Percentiles rank a stretch among this genome's conserved stretches.
These are phyloP conservation scores for Lindgomyces ingoldianus DNA, from an alignment of 495 filamentous ascomycete genomes.

Conservation along the genomic window DNA sequence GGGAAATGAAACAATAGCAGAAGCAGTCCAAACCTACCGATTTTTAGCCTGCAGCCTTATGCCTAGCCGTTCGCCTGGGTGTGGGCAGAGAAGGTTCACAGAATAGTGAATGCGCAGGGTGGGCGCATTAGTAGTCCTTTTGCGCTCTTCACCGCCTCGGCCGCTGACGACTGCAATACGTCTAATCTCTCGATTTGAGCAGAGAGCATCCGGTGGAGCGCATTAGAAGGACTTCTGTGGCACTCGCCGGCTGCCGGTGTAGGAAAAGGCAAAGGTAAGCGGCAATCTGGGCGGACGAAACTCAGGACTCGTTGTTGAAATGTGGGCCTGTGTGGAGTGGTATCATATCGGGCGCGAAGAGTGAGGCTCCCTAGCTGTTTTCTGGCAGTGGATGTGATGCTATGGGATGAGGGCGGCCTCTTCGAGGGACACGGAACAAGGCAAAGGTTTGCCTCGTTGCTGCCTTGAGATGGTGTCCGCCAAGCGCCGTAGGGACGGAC, in stretches of 20 bases:
- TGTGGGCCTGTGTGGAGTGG: background rate
- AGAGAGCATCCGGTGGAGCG: slow-evolving; percentile 10
- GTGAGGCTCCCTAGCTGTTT: slow-evolving; percentile 36
- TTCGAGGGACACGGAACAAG: slow-evolving; percentile 13
- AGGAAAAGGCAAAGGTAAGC: slow-evolving; percentile 17
- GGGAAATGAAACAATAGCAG: background rate
- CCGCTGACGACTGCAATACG: slow-evolving; percentile 31
- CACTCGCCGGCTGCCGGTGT: slow-evolving; percentile 28
- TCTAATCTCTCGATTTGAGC: slow-evolving; percentile 5
- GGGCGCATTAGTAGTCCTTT: slow-evolving; percentile 38
- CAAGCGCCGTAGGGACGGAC: slow-evolving; percentile 8
- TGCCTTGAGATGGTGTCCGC: slow-evolving; percentile 23
- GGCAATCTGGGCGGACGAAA: slow-evolving; percentile 1
- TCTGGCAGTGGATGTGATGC: background rate
- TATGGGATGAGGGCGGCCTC: slow-evolving; percentile 24
- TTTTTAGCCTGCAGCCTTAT: slow-evolving; percentile 32
- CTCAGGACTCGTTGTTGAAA: slow-evolving; percentile 2
- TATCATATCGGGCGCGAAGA: slow-evolving; percentile 5
- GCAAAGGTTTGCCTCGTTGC: slow-evolving; percentile 33
- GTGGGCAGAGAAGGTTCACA: slow-evolving; percentile 9
- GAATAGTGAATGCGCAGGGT: slow-evolving; percentile 15
- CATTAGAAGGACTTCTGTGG: slow-evolving; percentile 12
- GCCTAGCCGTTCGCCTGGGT: slow-evolving; percentile 31
- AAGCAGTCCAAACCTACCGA: slow-evolving; percentile 19
- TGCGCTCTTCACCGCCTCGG: slow-evolving; percentile 31